phyloP scores from a whole-genome alignment of 306 rosid species.

The Fragaria iinumae region DNA sequence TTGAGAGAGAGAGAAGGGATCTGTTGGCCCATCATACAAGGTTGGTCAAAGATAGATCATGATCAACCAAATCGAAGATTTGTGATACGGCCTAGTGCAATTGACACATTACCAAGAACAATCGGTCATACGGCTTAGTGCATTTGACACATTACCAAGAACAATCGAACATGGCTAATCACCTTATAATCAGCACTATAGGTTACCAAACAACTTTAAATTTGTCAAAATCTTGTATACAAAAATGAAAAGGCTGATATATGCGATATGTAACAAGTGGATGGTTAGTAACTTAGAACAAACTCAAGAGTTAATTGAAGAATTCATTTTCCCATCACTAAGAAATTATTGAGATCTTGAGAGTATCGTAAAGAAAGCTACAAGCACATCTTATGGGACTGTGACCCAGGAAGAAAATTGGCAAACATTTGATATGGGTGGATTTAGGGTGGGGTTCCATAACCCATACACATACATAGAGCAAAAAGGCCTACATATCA shows the following conservation, averaged over 20 bases:
- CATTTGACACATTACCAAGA: no score
- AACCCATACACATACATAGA: background rate
- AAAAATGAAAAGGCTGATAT: no score
- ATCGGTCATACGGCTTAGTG: background rate
- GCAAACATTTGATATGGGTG: background rate
- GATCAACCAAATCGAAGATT: conserved; percentile 1
- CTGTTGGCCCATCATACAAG: background rate
- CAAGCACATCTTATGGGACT: background rate
- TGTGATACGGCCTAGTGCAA: background rate
- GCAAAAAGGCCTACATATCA: background rate
- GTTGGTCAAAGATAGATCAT: background rate
- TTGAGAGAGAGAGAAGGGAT: background rate
- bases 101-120: background rate
- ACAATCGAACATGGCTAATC: no score
- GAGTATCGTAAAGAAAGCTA: background rate
- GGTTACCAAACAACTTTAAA: no score
- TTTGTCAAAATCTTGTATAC: no score
- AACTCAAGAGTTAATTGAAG: no score
- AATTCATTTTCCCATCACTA: no score
- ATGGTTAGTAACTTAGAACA: no score
- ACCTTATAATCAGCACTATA: background rate
- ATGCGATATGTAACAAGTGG: no score
- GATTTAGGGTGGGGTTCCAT: background rate
- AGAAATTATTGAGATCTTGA: no score
- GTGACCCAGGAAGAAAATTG: background rate